Conservation (phyloP, 2,329 filamentous ascomycete species). For the Ascochyta rabiei region DNA sequence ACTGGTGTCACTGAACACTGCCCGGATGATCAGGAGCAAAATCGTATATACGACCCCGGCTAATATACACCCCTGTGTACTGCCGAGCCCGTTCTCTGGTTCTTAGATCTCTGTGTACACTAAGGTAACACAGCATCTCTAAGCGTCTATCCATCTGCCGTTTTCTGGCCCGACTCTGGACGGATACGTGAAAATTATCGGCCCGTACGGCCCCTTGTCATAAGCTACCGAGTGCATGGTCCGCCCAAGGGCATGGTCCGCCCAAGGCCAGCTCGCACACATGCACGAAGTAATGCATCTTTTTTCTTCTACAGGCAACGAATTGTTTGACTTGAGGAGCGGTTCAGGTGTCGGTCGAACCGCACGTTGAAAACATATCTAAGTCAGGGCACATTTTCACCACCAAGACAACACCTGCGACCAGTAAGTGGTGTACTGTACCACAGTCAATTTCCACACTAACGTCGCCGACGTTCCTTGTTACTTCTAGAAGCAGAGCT, state of each 20-base stretch:
- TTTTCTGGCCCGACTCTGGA: background rate
- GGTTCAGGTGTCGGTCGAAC: background rate
- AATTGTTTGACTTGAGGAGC: background rate
- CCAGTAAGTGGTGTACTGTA: background rate
- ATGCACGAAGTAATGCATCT: background rate
- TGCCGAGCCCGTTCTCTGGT: background rate
- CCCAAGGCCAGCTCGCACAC: background rate
- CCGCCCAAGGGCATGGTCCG: background rate
- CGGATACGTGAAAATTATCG: background rate
- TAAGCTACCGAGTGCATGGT: background rate
- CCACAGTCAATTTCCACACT: conserved; percentile 5
- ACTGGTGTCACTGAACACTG: background rate
- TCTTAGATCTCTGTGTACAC: background rate
- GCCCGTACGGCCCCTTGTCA: background rate
- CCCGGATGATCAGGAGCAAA: conserved; percentile 1
- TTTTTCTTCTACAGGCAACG: background rate
- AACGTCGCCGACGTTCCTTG: conserved; percentile 7
- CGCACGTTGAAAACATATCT: too few species aligned
- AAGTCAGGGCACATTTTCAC: too few species aligned
- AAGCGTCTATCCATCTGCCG: background rate
- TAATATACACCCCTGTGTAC: background rate
- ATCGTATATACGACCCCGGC: background rate
- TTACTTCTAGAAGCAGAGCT: conserved; percentile 6
- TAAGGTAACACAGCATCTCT: background rate
- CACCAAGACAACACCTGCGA: too few species aligned